Base-by-base conservation (phyloP, 169 alveolate species). In the Plasmodium coatneyi region DNA sequence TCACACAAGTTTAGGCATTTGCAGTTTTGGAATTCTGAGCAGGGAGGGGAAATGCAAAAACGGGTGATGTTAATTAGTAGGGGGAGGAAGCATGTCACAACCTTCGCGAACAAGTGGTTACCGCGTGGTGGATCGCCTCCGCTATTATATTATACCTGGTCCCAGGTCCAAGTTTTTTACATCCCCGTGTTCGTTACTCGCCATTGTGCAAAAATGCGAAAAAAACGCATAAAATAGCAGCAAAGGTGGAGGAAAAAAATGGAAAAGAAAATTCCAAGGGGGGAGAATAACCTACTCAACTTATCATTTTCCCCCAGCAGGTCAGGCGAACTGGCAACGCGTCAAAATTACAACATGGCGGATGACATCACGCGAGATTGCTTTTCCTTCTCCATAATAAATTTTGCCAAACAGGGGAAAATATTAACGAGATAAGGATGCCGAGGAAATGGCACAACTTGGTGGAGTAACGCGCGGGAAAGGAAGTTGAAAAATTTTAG, bases 1-100 rank as follows among this genome's bases (percentile, higher is more conserved):
- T 96, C 97, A 83, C 97, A 96, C 76, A 96, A 89, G 92, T 96
- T 96, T 36, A 96, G 92, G 70, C 97, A 96, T 84, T 96, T 96
- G 71, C 96, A 93, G 79, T 95, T 93, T 80, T 95, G 90, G 74
- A 96, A 94, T 60, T 96, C 97, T 70, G 92, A 2, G 12, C 43
- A 49, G 74, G 34, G 71, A 10, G 14, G 30, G 19, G 56, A 2
- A 46, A 46, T 10, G 14, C 52, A n/a, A 46, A 10, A 46, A 0
- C 0, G 19, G 19, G 56, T 10, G 19, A 12, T n/a, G 5, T 12
- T 46, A 46, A 19, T 46, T n/a, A 10, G 9, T 16, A 32, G 14
- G 12, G 76, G 76, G 4, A 19, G 76, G 34, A 7, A 0, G 76
- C 36, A 60, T 19, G 36, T 0, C 16, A 60, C 32, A n/a, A 60